Percentiles rank a stretch among this genome's conserved stretches.
Evolutionary conservation across 2,329 filamentous ascomycete genomes (phyloP).

Genomic region (Aspergillus sp.): DNA sequence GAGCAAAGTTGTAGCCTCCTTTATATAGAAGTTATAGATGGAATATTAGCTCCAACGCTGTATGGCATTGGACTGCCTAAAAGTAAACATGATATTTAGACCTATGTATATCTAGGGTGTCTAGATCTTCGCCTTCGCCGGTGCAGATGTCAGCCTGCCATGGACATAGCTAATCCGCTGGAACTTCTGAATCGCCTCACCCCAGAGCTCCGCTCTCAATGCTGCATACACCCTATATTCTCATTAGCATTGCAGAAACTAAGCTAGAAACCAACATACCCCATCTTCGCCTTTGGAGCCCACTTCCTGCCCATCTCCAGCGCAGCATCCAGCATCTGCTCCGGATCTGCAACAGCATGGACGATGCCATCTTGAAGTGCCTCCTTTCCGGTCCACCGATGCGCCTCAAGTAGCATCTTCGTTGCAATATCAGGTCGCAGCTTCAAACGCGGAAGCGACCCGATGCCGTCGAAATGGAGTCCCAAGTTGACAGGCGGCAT

Average conservation of each 20-base stretch:
- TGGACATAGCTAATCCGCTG: constrained; percentile 56
- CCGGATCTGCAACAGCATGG: constrained; percentile 51
- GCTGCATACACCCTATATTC: constrained; percentile 47
- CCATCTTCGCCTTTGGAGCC: constrained; percentile 38
- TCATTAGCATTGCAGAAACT: not conserved
- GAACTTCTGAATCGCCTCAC: constrained; percentile 53
- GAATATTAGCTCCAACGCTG: too few species aligned
- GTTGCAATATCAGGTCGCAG: constrained; percentile 52
- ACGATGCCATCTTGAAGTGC: constrained; percentile 55
- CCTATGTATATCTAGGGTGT: too few species aligned
- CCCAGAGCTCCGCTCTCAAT: constrained; percentile 54
- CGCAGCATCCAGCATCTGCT: constrained; percentile 49
- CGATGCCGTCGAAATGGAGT: constrained; percentile 57
- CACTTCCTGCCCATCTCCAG: constrained; percentile 46
- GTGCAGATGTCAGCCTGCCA: constrained; percentile 26
- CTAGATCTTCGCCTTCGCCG: constrained; percentile 10
- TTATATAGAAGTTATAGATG: too few species aligned
- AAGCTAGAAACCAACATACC: constrained; percentile 15
- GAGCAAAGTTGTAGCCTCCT: not conserved
- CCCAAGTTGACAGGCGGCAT: constrained; percentile 58
- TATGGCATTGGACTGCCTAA: too few species aligned
- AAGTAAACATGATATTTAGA: too few species aligned
- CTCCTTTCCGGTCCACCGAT: constrained; percentile 54
- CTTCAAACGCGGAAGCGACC: constrained; percentile 53
- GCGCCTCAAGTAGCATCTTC: constrained; percentile 58